phyloP scores from a whole-genome alignment of 2,329 filamentous ascomycete genomes.

The Alternaria longipes region DNA sequence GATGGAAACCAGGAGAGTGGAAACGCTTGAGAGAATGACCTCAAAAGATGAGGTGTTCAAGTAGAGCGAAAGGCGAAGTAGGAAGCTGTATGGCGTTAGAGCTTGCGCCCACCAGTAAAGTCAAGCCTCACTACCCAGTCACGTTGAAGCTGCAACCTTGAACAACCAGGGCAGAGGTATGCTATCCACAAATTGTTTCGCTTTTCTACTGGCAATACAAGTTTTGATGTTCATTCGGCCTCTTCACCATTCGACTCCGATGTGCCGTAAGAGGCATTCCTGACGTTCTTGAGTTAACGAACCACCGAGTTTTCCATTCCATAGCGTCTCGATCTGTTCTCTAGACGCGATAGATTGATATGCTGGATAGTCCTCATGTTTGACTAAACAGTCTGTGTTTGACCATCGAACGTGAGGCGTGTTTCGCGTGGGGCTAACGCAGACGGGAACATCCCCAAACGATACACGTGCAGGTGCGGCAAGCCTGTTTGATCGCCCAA shows the following conservation, averaged over 20 bases:
- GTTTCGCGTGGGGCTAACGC: constrained; percentile 29
- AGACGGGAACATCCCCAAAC: constrained; percentile 9
- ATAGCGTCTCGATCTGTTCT: not conserved
- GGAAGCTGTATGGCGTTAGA: not conserved
- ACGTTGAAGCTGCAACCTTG: not conserved
- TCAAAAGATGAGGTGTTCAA: not conserved
- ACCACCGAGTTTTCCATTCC: not conserved
- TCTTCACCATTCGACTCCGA: not conserved
- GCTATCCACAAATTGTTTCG: not conserved
- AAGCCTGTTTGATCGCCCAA: constrained; percentile 19
- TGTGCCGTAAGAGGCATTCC: not conserved
- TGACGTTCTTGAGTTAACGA: not conserved
- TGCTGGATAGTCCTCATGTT: constrained; percentile 9
- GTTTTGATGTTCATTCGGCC: not conserved
- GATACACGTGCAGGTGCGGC: constrained; percentile 1
- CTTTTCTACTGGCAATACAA: not conserved
- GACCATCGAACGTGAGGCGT: constrained; percentile 20
- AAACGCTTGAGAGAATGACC: not conserved
- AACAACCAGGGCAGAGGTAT: not conserved
- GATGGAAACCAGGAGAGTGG: not conserved
- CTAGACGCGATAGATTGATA: not conserved
- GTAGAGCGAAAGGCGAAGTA: not conserved
- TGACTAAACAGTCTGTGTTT: constrained; percentile 33
- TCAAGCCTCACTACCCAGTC: not conserved
- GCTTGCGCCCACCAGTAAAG: not conserved